Conservation (phyloP, 805 yeast genomes). For the Candida oleophila region DNA sequence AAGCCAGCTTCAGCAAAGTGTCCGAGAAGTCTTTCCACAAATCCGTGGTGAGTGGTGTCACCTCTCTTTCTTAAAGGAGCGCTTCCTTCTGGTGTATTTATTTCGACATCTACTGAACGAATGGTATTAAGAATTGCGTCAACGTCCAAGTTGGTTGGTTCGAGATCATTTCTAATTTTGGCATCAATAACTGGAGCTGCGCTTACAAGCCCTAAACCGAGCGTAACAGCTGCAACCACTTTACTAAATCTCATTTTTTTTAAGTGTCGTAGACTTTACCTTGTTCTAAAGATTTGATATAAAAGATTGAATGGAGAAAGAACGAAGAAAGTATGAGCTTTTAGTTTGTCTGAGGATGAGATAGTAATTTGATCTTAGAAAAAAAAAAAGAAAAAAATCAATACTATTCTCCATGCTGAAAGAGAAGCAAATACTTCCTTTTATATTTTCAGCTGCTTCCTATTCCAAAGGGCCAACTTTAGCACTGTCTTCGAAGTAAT, state of each 20-base stretch:
- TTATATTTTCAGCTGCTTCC: slow-evolving; percentile 11
- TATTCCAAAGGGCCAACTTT: slow-evolving; percentile 1
- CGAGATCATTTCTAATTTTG: slow-evolving; percentile 7
- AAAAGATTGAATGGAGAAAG: background rate
- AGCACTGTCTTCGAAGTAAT: slow-evolving; percentile 6
- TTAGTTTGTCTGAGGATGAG: background rate
- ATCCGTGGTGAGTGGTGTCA: background rate
- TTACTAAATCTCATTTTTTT: slow-evolving; percentile 18
- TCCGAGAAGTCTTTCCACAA: background rate
- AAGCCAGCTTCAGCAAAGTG: slow-evolving; percentile 4
- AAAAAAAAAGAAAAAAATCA: slow-evolving; percentile 1
- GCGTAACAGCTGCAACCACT: slow-evolving; percentile 14
- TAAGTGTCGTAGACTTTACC: too few relatives aligned
- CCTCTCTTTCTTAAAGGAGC: slow-evolving; percentile 1
- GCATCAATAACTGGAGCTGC: slow-evolving; percentile 21
- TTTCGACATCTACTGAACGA: background rate
- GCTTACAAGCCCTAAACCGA: slow-evolving; percentile 15
- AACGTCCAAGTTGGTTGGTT: slow-evolving; percentile 3
- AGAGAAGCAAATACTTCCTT: slow-evolving; percentile 11
- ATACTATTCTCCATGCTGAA: too few relatives aligned
- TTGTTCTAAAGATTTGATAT: too few relatives aligned
- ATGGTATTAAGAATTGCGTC: slow-evolving; percentile 15
- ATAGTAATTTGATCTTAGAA: background rate
- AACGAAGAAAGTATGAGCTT: background rate
- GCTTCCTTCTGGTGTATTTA: background rate